These are phyloP conservation scores for Hypoxylon perforatum DNA, from an alignment of 495 filamentous ascomycete genomes.

Conservation along the genomic window DNA sequence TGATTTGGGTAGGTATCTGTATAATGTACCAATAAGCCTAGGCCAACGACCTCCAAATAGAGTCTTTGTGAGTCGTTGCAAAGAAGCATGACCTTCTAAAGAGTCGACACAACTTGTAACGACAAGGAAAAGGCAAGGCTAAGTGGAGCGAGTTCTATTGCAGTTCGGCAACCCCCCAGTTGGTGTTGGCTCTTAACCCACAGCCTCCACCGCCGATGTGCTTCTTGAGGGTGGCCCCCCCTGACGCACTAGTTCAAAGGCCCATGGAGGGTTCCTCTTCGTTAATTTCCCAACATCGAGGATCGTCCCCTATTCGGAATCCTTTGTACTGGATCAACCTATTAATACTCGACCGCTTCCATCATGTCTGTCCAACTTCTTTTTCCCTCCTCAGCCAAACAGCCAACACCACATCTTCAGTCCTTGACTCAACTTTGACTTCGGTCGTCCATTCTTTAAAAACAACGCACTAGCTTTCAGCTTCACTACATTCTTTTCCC, in stretches of 20 bases:
- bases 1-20: background rate
- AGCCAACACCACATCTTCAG: slow-evolving; percentile 61
- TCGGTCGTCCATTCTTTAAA: slow-evolving; percentile 71
- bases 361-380: slow-evolving; percentile 43
- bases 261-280: slow-evolving; percentile 39
- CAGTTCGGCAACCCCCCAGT: slow-evolving; percentile 32
- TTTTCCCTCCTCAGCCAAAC: slow-evolving; percentile 59
- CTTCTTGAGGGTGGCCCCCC: slow-evolving; percentile 25
- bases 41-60: background rate
- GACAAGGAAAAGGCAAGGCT: slow-evolving; percentile 10
- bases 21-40: too few species aligned
- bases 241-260: slow-evolving; percentile 32
- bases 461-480: slow-evolving; percentile 53
- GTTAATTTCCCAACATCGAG: slow-evolving; percentile 50
- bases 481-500: slow-evolving; percentile 55
- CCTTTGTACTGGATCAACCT: slow-evolving; percentile 45
- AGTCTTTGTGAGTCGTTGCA: too few species aligned
- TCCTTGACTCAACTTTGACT: slow-evolving; percentile 62
- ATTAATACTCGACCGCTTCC: slow-evolving; percentile 57
- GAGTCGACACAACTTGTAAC: background rate
- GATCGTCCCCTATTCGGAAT: slow-evolving; percentile 44
- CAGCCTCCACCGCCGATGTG: slow-evolving; percentile 43
- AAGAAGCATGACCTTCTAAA: too few species aligned
- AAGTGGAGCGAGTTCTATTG: slow-evolving; percentile 34
- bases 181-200: slow-evolving; percentile 27